phyloP scores from a whole-genome alignment of 441 rosid genomes.

The Sinapis alba region DNA sequence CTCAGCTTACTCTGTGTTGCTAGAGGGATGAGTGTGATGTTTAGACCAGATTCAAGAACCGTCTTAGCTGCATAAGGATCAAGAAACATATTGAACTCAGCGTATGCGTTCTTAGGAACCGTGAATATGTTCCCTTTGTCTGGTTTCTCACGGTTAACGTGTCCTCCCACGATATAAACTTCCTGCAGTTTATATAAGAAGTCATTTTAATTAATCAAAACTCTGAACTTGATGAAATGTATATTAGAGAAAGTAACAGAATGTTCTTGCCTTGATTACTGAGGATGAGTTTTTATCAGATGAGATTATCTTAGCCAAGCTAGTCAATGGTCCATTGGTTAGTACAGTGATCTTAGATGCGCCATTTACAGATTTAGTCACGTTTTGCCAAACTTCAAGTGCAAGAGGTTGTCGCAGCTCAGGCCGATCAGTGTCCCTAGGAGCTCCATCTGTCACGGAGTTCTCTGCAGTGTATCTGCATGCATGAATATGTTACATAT shows the following conservation, averaged over 20 bases:
- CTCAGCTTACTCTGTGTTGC: conserved; percentile 52
- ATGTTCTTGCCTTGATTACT: conserved; percentile 56
- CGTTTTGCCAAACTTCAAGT: conserved; percentile 71
- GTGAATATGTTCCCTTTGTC: conserved; percentile 68
- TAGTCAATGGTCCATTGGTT: conserved; percentile 87
- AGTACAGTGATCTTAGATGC: conserved; percentile 64
- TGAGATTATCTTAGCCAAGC: conserved; percentile 62
- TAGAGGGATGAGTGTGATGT: conserved; percentile 78
- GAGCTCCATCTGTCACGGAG: conserved; percentile 62
- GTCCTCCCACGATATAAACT: conserved; percentile 81
- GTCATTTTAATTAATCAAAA: background rate
- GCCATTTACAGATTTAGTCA: conserved; percentile 40
- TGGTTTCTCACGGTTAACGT: conserved; percentile 41
- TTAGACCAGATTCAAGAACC: conserved; percentile 61
- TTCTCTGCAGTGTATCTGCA: conserved; percentile 79
- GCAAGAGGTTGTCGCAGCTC: conserved; percentile 79
- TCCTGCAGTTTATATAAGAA: conserved; percentile 51
- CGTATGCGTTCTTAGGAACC: conserved; percentile 50
- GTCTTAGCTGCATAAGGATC: conserved; percentile 81
- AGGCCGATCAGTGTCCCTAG: conserved; percentile 67
- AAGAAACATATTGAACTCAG: conserved; percentile 85
- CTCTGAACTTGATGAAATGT: background rate
- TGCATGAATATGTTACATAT: background rate
- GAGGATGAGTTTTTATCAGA: conserved; percentile 45
- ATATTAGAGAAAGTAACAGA: background rate